Conservation (phyloP, 306 rosid species). For the Pueraria montana region DNA sequence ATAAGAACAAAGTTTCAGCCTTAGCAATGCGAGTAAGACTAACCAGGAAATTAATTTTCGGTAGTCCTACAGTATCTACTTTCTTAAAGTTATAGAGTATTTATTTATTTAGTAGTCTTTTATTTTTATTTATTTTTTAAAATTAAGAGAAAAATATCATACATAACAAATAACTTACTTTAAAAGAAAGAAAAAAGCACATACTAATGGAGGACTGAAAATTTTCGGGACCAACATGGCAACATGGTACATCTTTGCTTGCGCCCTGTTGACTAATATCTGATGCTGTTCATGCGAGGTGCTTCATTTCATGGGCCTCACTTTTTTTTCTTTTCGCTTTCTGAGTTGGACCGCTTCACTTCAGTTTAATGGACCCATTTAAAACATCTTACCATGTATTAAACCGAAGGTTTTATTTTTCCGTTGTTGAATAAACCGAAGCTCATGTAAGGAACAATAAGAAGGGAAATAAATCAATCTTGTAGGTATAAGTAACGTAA, state of each 20-base stretch:
- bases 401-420: background rate
- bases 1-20: background rate
- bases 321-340: background rate
- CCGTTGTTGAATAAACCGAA: background rate
- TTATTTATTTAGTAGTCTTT: background rate
- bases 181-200: background rate
- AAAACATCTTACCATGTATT: background rate
- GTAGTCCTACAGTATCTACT: background rate
- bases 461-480: too few species aligned
- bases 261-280: too few species aligned
- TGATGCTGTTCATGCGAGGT: too few species aligned
- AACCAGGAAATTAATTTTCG: too few species aligned
- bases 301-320: constrained; percentile 2
- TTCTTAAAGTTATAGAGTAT: too few species aligned
- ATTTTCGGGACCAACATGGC: too few species aligned
- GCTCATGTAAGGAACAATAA: background rate
- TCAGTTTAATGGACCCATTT: constrained; percentile 19
- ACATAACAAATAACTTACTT: background rate
- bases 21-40: too few species aligned
- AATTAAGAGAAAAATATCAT: background rate
- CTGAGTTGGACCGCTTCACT: background rate
- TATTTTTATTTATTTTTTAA: background rate
- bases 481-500: too few species aligned
- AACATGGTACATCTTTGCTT: too few species aligned
- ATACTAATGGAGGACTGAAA: too few species aligned